Conservation (phyloP, 495 filamentous ascomycete genomes). For the Xylaria scruposa region DNA sequence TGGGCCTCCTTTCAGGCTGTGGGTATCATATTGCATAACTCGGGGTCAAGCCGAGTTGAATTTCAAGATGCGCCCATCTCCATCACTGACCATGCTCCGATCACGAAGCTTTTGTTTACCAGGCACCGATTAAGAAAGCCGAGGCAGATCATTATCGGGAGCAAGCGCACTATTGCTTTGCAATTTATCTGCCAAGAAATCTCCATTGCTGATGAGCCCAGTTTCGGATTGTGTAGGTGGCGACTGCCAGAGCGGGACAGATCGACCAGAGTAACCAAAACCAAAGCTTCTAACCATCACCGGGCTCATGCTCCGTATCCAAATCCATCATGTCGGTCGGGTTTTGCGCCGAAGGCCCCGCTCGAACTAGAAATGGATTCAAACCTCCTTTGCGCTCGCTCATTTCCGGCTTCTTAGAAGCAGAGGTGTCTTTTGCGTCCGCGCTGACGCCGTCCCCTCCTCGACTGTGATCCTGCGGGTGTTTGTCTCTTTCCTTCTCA, state of each 20-base stretch:
- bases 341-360: slow-evolving; percentile 21
- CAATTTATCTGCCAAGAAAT: not conserved
- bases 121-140: not conserved
- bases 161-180: not conserved
- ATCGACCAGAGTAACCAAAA: slow-evolving; percentile 5
- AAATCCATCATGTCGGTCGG: slow-evolving; percentile 37
- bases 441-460: not conserved
- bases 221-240: not conserved
- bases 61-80: slow-evolving; percentile 11
- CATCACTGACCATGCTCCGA: not conserved
- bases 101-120: not conserved
- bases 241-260: not conserved
- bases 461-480: not conserved
- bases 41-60: slow-evolving; percentile 5
- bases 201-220: not conserved
- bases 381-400: slow-evolving; percentile 39
- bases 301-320: slow-evolving; percentile 32
- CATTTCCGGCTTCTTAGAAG: slow-evolving; percentile 46
- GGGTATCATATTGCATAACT: slow-evolving; percentile 26
- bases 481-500: not conserved
- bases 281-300: not conserved
- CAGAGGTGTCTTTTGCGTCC: not conserved
- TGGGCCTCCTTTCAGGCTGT: not conserved
- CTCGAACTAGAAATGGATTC: slow-evolving; percentile 32
- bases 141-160: not conserved